Base-by-base conservation (phyloP, 345 rosid species). In the Aquilaria sinensis region DNA sequence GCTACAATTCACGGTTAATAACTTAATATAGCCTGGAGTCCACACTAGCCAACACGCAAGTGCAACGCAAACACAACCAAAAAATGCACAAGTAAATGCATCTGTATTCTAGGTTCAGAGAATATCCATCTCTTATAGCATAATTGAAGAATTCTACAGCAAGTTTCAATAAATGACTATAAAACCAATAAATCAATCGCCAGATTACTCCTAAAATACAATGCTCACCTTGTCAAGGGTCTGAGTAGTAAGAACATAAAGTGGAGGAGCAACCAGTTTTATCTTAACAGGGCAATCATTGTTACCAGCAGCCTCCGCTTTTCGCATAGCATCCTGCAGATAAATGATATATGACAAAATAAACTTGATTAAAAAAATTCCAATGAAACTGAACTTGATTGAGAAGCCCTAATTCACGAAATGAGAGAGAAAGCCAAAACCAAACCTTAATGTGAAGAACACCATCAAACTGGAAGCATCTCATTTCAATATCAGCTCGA, bases 391-490 rank as follows among this genome's bases (percentile, higher is more conserved):
- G 23, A 37, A 5, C 43, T 5, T 37, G 43, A 5, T 37, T 37
- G 7, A 37, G 43, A 37, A 37, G 43, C 43, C 5, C 43, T 37
- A 49, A 16, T 7, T 30, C n/a, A 37, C n/a, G 37, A 29, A 30
- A 34, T 6, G 55, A 5, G 7, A 32, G 48, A 48, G 53, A 9
- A 41, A 34, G 47, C 10, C 14, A 56, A 67, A 57, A 14, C 23
- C 52, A 45, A 33, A 95, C 97, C 96, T 95, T 91, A 47, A 95
- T 89, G 85, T 94, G 99, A 68, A 91, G 80, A 69, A 94, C 97
- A 11, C 99, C 97, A 46, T 95, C 99, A 70, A 91, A 89, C 81
- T 91, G 96, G 79, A 91, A 95, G 78, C 99, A 95, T 58, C 87
- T 89, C 96, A 95, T 84, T 66, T 91, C 99, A 64, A 95, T 79